Percentiles rank a stretch among this genome's conserved stretches.
These are phyloP conservation scores for Salpingoeca rosetta DNA, from an alignment of 78 protist species.

Conservation along the genomic window DNA sequence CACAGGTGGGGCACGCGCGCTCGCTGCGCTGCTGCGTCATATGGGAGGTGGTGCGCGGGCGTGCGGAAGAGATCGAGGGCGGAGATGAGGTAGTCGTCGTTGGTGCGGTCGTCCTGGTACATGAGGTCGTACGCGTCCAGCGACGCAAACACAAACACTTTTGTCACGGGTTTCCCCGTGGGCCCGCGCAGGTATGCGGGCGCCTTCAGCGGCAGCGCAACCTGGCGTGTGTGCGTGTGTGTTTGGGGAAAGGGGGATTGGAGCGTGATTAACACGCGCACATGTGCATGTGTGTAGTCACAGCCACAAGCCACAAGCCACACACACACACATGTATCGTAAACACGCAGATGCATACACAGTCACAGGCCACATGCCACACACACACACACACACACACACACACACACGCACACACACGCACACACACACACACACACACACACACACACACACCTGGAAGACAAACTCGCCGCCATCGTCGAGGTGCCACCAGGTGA, in stretches of 20 bases:
- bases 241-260: too few species aligned
- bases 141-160: background rate
- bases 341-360: too few species aligned
- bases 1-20: background rate
- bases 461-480: slow-evolving; percentile 31
- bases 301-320: too few species aligned
- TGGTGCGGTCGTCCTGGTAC: background rate
- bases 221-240: too few species aligned
- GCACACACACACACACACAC: too few species aligned
- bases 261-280: too few species aligned
- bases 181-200: background rate
- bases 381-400: too few species aligned
- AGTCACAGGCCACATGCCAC: too few species aligned
- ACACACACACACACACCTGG: too few species aligned
- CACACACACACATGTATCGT: too few species aligned
- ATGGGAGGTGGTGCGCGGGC: background rate
- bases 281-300: too few species aligned
- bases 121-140: background rate
- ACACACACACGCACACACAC: too few species aligned
- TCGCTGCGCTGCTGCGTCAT: background rate
- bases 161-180: background rate
- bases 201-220: background rate
- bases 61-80: slow-evolving; percentile 1
- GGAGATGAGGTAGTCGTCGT: background rate
- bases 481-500: slow-evolving; percentile 38